phyloP scores from a whole-genome alignment of 2,329 filamentous ascomycete species.

The Westerdykella sp. region DNA sequence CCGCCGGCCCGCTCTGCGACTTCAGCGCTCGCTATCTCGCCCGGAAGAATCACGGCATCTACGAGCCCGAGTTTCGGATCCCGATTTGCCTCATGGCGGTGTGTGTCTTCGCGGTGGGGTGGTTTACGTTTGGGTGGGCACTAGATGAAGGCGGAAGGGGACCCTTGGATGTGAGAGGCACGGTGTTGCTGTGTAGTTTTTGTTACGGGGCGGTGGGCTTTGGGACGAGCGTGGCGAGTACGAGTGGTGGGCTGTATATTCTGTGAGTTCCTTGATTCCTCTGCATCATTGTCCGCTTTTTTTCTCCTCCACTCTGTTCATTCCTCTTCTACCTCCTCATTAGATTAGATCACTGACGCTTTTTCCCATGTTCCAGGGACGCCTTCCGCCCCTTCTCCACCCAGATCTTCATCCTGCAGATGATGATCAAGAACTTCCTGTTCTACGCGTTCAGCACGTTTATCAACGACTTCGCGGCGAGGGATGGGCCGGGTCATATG shows the following conservation, averaged over 20 bases:
- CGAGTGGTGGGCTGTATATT: constrained; percentile 28
- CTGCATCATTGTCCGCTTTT: not conserved
- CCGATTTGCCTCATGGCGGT: constrained; percentile 14
- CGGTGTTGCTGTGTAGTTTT: constrained; percentile 10
- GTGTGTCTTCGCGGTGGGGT: constrained; percentile 13
- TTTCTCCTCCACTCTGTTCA: not conserved
- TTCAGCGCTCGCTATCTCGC: constrained; percentile 9
- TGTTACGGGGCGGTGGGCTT: constrained; percentile 18
- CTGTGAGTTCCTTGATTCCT: constrained; percentile 16
- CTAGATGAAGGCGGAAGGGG: constrained; percentile 4
- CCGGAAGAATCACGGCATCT: constrained; percentile 11
- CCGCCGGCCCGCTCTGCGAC: constrained; percentile 16
- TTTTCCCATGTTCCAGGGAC: constrained; percentile 14
- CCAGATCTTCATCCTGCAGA: constrained; percentile 32
- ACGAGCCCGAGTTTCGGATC: constrained; percentile 20
- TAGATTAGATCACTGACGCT: too few species aligned
- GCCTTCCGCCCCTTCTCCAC: constrained; percentile 25
- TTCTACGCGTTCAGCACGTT: constrained; percentile 33
- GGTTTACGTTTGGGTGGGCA: constrained; percentile 18
- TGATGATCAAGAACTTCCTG: constrained; percentile 34
- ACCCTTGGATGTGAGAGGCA: not conserved
- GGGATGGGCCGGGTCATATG: constrained; percentile 20
- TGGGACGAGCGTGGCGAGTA: constrained; percentile 15
- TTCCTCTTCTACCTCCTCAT: not conserved
- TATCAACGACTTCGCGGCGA: constrained; percentile 25